Base-by-base conservation (phyloP, 176 grass and related monocot species). In the Ensete glaucum region DNA sequence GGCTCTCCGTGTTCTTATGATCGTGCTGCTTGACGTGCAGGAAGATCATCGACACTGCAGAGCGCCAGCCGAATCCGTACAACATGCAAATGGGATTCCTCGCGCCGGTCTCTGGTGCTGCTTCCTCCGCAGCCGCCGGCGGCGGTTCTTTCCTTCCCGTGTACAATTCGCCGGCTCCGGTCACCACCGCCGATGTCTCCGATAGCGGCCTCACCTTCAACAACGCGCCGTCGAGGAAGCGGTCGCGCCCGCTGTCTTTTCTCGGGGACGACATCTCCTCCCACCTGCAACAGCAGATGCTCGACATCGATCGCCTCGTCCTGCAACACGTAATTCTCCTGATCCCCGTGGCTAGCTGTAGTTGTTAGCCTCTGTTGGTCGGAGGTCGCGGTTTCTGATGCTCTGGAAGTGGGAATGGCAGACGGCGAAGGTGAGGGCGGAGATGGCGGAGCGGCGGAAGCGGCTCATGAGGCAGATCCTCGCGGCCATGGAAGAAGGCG, bases 251-350 rank as follows among this genome's bases (percentile, higher is more conserved):
- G 60, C 26, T 29, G n/a, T 43, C 76, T 52, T 55, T 80, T 52
- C 48, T 85, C 43, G 72, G 67, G 19, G 73, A 84, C 19, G 73
- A 81, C 21, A 50, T 78, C 1, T 81, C 84, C 19, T 62, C 71
- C 48, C 79, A 81, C 49, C 25, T 87, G 5, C 83, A 90, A 1
- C 69, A 88, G 67, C 87, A 89, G 71, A 23, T 85, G 12, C 19
- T 83, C 76, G 83, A 86, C 84, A 69, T 90, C 76, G 81, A 97
- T 9, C 81, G 81, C 52, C 67, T 90, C 55, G 50, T 97, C 0
- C 67, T 83, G 50, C 62, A 87, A 54, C 85, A 89, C 15, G 93
- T 97, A 76, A 79, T 87, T 72, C 23, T 51, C 22, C 52, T 51
- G 12, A 26, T n/a, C 24, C 16, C 16, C 1, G 25, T 23, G 1